A percentile compares a stretch with the other conserved stretches of the same genome.
Evolutionary conservation across 164 flowering plant genomes (phyloP).

Genomic region (Aristolochia contorta): DNA sequence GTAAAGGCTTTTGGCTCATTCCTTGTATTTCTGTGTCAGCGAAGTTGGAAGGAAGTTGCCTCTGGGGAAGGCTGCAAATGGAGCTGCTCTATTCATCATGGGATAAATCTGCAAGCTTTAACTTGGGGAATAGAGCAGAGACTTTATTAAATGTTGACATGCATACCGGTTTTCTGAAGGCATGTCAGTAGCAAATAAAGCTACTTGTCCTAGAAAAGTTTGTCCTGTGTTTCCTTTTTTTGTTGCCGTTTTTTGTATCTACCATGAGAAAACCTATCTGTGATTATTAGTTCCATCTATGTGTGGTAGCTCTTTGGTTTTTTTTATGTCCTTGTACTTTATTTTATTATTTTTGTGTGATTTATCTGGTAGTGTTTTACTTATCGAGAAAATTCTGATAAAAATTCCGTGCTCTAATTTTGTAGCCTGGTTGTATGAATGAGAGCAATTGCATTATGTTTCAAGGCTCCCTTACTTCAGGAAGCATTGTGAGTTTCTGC

Average conservation of each 20-base stretch:
- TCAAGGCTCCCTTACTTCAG: constrained; percentile 28
- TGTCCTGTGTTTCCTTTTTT: neutral
- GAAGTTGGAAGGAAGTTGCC: constrained; percentile 33
- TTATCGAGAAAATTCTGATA: neutral
- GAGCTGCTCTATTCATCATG: constrained; percentile 37
- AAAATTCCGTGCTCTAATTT: constrained; percentile 1
- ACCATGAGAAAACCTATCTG: neutral
- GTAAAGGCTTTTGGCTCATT: too few species aligned
- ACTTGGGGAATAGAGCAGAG: constrained; percentile 43
- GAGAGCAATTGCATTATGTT: constrained; percentile 29
- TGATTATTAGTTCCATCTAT: neutral
- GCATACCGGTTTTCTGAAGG: constrained; percentile 51
- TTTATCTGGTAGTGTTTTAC: too few species aligned
- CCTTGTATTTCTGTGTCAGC: constrained; percentile 20
- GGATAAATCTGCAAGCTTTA: constrained; percentile 39
- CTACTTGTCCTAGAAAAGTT: neutral
- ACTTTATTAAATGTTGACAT: constrained; percentile 32
- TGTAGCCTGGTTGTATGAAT: constrained; percentile 31
- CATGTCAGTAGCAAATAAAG: constrained; percentile 7
- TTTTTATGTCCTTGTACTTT: neutral
- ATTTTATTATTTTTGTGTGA: too few species aligned
- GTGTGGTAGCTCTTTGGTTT: neutral
- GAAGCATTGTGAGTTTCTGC: constrained; percentile 29
- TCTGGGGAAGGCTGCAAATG: constrained; percentile 50
- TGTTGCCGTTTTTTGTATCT: neutral